Conservation (phyloP, 371 early-diverging fungal genomes). For the Homolaphlyctis polyrhiza region DNA sequence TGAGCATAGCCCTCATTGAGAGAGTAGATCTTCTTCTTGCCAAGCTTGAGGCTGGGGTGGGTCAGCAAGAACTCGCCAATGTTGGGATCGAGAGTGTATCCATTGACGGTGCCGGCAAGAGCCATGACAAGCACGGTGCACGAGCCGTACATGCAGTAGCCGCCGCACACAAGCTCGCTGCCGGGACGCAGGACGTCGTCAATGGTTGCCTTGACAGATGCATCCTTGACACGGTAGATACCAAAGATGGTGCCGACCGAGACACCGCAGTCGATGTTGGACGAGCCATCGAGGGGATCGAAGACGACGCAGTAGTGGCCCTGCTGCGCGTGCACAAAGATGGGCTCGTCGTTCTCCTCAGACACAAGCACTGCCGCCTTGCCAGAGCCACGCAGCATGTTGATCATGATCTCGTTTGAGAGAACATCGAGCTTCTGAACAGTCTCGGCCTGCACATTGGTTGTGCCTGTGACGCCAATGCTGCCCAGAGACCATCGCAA, state of each 20-base stretch:
- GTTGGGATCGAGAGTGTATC: slow-evolving; percentile 92
- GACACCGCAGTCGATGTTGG: slow-evolving; percentile 97
- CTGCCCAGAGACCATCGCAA: slow-evolving; percentile 7
- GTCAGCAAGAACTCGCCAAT: slow-evolving; percentile 97
- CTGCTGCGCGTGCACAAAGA: slow-evolving; percentile 67
- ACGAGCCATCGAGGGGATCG: slow-evolving; percentile 95
- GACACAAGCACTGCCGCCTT: slow-evolving; percentile 90
- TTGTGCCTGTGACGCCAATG: slow-evolving; percentile 78
- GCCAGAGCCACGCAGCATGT: slow-evolving; percentile 85
- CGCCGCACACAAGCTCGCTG: slow-evolving; percentile 85
- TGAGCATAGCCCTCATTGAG: slow-evolving; percentile 96
- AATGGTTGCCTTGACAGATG: slow-evolving; percentile 17
- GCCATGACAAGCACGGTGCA: slow-evolving; percentile 65
- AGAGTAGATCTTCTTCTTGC: slow-evolving; percentile 88
- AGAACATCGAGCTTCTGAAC: slow-evolving; percentile 95
- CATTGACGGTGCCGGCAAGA: slow-evolving; percentile 82
- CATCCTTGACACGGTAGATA: slow-evolving; percentile 83
- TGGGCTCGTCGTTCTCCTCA: slow-evolving; percentile 93
- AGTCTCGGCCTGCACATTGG: slow-evolving; percentile 93
- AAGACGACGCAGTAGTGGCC: slow-evolving; percentile 96
- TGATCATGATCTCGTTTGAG: slow-evolving; percentile 96
- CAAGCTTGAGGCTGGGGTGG: slow-evolving; percentile 63
- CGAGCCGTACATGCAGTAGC: slow-evolving; percentile 97
- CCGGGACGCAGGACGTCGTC: slow-evolving; percentile 85
- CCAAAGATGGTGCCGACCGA: slow-evolving; percentile 98